Percentiles rank a stretch among this genome's conserved stretches.
These are phyloP conservation scores for Erodium texanum DNA, from an alignment of 441 rosid genomes.

Conservation along the genomic window DNA sequence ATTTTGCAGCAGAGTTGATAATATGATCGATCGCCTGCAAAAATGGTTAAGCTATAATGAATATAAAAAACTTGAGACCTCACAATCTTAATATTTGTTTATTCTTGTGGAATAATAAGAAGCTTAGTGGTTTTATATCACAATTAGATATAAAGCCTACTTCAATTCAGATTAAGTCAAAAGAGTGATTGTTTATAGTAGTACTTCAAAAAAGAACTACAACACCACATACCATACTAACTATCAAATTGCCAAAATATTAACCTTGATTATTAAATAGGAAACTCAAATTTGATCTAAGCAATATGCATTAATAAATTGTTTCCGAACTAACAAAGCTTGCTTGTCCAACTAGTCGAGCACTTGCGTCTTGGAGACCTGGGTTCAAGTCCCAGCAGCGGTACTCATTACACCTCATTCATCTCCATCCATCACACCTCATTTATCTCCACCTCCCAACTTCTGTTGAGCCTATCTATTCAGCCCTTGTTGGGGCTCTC, in stretches of 20 bases:
- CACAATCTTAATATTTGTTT: background rate
- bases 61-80: background rate
- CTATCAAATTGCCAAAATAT: background rate
- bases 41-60: background rate
- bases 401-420: too few species aligned
- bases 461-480: too few species aligned
- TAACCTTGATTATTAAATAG: background rate
- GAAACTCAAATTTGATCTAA: background rate
- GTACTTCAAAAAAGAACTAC: background rate
- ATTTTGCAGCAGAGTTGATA: conserved; percentile 31
- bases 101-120: background rate
- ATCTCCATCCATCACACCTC: too few species aligned
- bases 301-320: background rate
- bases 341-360: too few species aligned
- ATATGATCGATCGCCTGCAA: conserved; percentile 51
- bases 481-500: too few species aligned
- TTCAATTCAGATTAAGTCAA: background rate
- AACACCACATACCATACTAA: background rate
- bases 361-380: too few species aligned
- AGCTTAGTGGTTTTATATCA: background rate
- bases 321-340: too few species aligned
- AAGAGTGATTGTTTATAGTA: background rate
- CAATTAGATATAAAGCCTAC: background rate
- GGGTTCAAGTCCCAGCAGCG: too few species aligned
- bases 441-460: too few species aligned